A percentile compares a stretch with the other conserved stretches of the same genome.
Evolutionary conservation across 768 basidiomycete species (phyloP).

Genomic region (Thelephora aurantiotincta): DNA sequence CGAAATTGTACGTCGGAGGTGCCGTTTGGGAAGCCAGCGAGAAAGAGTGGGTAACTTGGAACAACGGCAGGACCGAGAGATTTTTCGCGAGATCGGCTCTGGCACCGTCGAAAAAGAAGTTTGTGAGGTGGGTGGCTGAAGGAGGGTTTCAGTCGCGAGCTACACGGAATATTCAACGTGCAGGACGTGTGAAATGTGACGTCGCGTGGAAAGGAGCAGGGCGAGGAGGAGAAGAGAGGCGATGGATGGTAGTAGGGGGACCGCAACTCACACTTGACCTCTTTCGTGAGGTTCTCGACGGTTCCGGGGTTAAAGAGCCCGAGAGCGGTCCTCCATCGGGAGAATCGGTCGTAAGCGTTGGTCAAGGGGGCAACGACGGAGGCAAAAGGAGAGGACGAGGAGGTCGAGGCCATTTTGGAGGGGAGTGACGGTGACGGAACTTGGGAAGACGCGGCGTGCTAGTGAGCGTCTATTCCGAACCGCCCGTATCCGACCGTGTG

Average conservation of each 20-base stretch:
- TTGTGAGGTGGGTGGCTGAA: constrained; percentile 78
- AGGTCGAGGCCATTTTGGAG: constrained; percentile 4
- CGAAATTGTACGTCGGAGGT: constrained; percentile 87
- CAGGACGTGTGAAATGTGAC: no score
- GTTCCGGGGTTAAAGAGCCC: constrained; percentile 86
- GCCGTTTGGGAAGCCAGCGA: constrained; percentile 75
- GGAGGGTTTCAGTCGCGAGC: background rate
- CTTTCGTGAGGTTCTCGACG: constrained; percentile 84
- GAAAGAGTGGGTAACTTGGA: constrained; percentile 97
- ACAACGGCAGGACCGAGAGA: constrained; percentile 85
- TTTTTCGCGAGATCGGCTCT: constrained; percentile 92
- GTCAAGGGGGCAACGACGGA: constrained; percentile 35
- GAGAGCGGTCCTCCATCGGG: constrained; percentile 69
- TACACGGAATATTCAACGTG: no score
- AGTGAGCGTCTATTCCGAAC: no score
- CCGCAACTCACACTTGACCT: constrained; percentile 61
- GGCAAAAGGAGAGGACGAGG: constrained; percentile 6
- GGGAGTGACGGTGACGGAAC: constrained; percentile 7
- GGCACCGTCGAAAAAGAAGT: constrained; percentile 95
- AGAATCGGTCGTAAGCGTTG: constrained; percentile 57
- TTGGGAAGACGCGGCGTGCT: no score
- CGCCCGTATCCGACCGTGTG: no score
- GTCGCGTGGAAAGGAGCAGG: background rate
- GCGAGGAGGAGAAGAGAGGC: constrained; percentile 5
- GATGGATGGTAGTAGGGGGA: background rate